These are phyloP conservation scores for Aspergillus melleus DNA, from an alignment of 2,329 filamentous ascomycete species.

Conservation along the genomic window DNA sequence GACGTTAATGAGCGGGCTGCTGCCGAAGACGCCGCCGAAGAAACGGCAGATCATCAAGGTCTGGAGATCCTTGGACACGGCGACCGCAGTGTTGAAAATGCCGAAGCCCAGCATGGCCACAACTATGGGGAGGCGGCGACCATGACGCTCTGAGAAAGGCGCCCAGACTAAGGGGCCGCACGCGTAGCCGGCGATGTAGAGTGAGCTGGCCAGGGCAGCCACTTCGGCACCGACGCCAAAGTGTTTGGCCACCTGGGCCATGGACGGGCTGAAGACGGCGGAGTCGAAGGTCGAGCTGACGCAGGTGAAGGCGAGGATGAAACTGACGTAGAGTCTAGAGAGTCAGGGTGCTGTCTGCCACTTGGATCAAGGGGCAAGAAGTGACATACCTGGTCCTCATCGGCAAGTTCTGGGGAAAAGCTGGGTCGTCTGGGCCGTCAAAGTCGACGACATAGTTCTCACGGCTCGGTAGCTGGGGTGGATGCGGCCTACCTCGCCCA, in stretches of 20 bases:
- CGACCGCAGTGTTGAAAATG: conserved; percentile 47
- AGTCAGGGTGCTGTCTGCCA: no score
- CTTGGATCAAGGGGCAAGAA: no score
- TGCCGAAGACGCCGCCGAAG: conserved; percentile 47
- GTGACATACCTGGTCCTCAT: no score
- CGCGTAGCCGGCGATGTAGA: conserved; percentile 53
- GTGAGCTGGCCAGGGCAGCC: conserved; percentile 43
- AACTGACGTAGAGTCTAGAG: conserved; percentile 22
- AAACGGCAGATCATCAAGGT: conserved; percentile 43
- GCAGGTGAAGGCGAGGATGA: conserved; percentile 19
- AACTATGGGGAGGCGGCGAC: conserved; percentile 53
- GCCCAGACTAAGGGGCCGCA: conserved; percentile 61
- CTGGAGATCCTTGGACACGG: conserved; percentile 38
- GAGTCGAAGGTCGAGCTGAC: conserved; percentile 48
- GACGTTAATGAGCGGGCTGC: conserved; percentile 42
- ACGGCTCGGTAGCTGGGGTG: no score
- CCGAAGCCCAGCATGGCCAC: conserved; percentile 42
- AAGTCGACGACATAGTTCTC: no score
- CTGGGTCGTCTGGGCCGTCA: no score
- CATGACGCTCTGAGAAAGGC: conserved; percentile 60
- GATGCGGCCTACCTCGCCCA: no score
- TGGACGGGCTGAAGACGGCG: conserved; percentile 68
- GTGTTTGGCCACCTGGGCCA: conserved; percentile 50
- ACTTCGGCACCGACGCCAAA: conserved; percentile 46
- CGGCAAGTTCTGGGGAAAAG: no score